phyloP scores from a whole-genome alignment of 805 yeast genomes.

The Saccharomycopsis guyanensis region DNA sequence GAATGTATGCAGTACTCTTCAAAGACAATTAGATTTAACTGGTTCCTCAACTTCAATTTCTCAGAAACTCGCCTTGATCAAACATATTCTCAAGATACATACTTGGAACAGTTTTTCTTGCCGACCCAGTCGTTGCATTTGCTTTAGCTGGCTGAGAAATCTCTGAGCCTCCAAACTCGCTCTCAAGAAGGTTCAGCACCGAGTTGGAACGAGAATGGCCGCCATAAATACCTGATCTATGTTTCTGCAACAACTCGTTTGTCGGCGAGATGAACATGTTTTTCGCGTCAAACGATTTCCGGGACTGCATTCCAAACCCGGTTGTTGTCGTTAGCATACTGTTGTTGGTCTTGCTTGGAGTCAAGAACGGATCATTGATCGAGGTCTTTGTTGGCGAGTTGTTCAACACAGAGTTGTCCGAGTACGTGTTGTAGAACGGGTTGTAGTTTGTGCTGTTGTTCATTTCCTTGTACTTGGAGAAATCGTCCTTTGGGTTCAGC shows the following conservation, averaged over 20 bases:
- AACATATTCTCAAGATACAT: constrained; percentile 19
- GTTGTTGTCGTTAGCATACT: background rate
- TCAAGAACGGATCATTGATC: constrained; percentile 16
- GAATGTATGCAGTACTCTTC: no score
- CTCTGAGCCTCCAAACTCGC: background rate
- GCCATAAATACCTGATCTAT: background rate
- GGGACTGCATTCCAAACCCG: constrained; percentile 22
- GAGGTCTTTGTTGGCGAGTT: constrained; percentile 2
- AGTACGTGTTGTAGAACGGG: constrained; percentile 4
- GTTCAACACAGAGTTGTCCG: background rate
- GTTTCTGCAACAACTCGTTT: constrained; percentile 47
- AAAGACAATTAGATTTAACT: no score
- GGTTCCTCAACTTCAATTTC: no score
- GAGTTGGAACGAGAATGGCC: constrained; percentile 5
- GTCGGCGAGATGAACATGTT: constrained; percentile 72
- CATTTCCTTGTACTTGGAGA: background rate
- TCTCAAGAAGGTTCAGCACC: constrained; percentile 5
- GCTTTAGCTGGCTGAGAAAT: constrained; percentile 14
- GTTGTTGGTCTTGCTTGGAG: constrained; percentile 16
- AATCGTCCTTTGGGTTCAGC: constrained; percentile 9
- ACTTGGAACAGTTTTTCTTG: constrained; percentile 19
- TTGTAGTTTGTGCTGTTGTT: background rate
- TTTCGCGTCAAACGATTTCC: constrained; percentile 18
- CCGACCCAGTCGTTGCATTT: constrained; percentile 13
- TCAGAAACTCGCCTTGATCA: no score